Evolutionary conservation across 2,329 filamentous ascomycete genomes (phyloP).

Genomic region (Tolypocladium amazonense): DNA sequence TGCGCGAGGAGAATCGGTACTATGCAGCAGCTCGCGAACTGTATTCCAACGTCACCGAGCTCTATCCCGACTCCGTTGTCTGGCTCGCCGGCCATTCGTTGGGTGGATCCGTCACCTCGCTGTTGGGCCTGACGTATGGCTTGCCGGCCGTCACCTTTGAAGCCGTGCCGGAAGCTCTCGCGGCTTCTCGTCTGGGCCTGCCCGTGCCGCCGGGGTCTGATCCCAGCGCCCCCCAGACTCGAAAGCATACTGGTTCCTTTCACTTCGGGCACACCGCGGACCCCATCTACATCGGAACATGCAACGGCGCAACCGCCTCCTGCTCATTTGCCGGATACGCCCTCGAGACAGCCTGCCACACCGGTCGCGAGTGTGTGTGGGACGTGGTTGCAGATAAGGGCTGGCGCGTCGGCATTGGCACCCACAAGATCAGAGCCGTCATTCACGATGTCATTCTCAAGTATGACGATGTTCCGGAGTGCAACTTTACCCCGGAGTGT

Average conservation of each 20-base stretch:
- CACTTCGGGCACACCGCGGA: constrained; percentile 96
- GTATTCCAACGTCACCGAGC: constrained; percentile 81
- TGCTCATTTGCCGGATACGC: constrained; percentile 92
- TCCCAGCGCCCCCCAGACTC: constrained; percentile 57
- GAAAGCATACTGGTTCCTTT: constrained; percentile 65
- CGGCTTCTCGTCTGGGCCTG: constrained; percentile 73
- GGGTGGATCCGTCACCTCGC: constrained; percentile 78
- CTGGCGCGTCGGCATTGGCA: constrained; percentile 84
- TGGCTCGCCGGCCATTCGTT: constrained; percentile 92
- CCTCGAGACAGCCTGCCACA: constrained; percentile 86
- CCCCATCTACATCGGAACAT: constrained; percentile 87
- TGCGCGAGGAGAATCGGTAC: constrained; percentile 78
- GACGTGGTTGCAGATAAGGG: constrained; percentile 87
- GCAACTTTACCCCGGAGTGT: constrained; percentile 66
- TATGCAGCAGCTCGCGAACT: constrained; percentile 83
- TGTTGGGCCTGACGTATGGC: constrained; percentile 85
- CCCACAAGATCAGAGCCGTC: constrained; percentile 80
- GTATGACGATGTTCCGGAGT: constrained; percentile 72
- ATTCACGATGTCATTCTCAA: constrained; percentile 78
- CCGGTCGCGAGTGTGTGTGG: constrained; percentile 78
- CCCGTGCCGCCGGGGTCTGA: constrained; percentile 73
- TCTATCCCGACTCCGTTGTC: constrained; percentile 75
- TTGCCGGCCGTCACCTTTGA: constrained; percentile 88
- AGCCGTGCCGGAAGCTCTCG: constrained; percentile 81
- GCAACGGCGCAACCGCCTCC: constrained; percentile 78